Base-by-base conservation (phyloP, 2,329 filamentous ascomycete species). In the Alternaria triticina region DNA sequence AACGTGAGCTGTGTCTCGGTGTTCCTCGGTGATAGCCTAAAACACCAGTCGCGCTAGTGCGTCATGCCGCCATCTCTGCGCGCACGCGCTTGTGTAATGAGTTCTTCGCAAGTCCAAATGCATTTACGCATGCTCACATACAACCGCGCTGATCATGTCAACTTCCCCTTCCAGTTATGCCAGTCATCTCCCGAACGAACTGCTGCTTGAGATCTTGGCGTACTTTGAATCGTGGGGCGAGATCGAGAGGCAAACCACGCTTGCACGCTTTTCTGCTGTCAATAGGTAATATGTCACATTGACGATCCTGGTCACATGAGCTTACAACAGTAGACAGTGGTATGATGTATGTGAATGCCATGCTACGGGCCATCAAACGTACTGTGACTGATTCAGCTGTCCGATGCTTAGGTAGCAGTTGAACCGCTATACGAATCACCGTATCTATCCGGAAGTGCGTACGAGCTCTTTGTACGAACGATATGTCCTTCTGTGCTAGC, bases 401-500 rank as follows among this genome's bases (percentile, higher is more conserved):
- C 7, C 13, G 22, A 44, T n/a, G 15, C 27, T 5, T 46, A 65
- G 62, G 56, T 65, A 12, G 82, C 83, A 0, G 79, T 88, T 9
- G 74, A 80, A 1, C 76, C 80, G 12, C 83, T 90, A 12, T 90
- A 90, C 71, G 77, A 80, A 23, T 73, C 74, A 3, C 88, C 88
- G 3, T 76, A 80, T 49, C 78, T 90, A 6, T 75, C 77, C n/a
- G 86, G 86, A 13, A 77, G 76, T 25, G 84, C 85, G 61, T 89
- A 87, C 70, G 79, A 82, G 22, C 77, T 80, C 3, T 90, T 90
- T 71, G 81, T 84, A 4, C 77, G 79, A 25, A 85, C 86, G 0
- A 81, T 90, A 45, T 87, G 85, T 62, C 86, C 87, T 1, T 83
- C 82, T 0, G 81, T 84, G 40, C 83, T 83, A 57, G 77, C 82